phyloP scores from a whole-genome alignment of 345 rosid genomes.

The Theobroma cacao region DNA sequence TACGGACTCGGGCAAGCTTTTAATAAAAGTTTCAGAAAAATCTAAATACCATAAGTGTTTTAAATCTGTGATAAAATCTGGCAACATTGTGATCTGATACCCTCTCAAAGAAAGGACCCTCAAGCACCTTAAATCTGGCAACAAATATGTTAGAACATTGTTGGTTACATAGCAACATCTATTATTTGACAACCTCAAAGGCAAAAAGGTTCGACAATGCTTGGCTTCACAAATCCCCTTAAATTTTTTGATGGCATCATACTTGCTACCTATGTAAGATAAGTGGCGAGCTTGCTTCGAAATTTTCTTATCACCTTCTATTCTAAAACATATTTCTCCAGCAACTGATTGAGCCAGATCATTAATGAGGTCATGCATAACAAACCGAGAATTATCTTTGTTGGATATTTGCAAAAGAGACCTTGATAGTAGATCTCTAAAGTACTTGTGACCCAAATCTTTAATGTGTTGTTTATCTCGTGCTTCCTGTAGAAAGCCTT shows the following conservation, averaged over 20 bases:
- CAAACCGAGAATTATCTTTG: neutral
- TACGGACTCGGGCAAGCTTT: slow-evolving; percentile 29
- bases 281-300: neutral
- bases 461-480: neutral
- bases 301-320: neutral
- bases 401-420: neutral
- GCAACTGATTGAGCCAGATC: slow-evolving; percentile 36
- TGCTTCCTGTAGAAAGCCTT: neutral
- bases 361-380: slow-evolving; percentile 41
- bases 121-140: slow-evolving; percentile 1
- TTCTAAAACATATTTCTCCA: slow-evolving; percentile 10
- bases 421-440: neutral
- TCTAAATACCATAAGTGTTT: slow-evolving; percentile 34
- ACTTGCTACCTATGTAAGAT: neutral
- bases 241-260: slow-evolving; percentile 11
- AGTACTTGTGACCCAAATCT: neutral
- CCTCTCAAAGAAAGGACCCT: slow-evolving; percentile 37
- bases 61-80: slow-evolving; percentile 31
- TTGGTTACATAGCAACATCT: neutral
- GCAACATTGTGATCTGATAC: slow-evolving; percentile 19
- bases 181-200: slow-evolving; percentile 25
- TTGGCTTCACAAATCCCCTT: slow-evolving; percentile 32
- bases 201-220: slow-evolving; percentile 36
- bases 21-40: slow-evolving; percentile 26
- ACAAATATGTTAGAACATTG: neutral